Base-by-base conservation (phyloP, 2,329 filamentous ascomycete genomes). In the Colletotrichum sp. region DNA sequence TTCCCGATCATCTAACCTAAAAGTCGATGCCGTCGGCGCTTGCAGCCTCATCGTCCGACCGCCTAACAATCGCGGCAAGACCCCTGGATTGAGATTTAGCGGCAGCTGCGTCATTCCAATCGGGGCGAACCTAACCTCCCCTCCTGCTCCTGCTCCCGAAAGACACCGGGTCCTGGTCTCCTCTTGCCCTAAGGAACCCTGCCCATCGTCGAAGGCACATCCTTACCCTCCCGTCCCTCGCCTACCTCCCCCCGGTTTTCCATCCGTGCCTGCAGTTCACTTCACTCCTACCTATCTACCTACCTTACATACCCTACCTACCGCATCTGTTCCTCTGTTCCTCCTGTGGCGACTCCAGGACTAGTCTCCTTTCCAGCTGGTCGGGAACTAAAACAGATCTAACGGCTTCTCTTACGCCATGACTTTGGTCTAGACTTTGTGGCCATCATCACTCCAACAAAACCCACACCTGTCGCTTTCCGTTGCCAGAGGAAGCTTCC, bases 351-450 rank as follows among this genome's bases (percentile, higher is more conserved):
- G 69, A 75, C 29, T 69, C 29, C 15, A 34, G 19, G 15, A 69
- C 71, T 74, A 69, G 59, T 25, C 59, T 72, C 3, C 44, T 74
- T 65, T 39, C 57, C 70, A 59, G 64, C 15, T 69, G 64, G 57
- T 52, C 30, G 64, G 70, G 70, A 76, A 34, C 34, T 57, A 69
- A 69, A 27, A 29, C 65, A 76, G 64, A 69, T 69, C 70, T 55
- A 76, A 76, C 74, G 74, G 74, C 74, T 73, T 76, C 74, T 76
- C 64, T 76, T 62, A 76, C 74, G 70, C 70, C 65, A 73, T 69
- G 74, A 76, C 74, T 76, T 65, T 49, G 65, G 57, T 52, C 63
- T 62, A 65, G 59, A 74, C 22, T 36, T 49, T 63, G 19, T n/a
- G n/a, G 16, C 19, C 62, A 76, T 44, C 39, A 34, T 29, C 32